Base-by-base conservation (phyloP, 2,329 filamentous ascomycete genomes). In the Calonectria naviculata region DNA sequence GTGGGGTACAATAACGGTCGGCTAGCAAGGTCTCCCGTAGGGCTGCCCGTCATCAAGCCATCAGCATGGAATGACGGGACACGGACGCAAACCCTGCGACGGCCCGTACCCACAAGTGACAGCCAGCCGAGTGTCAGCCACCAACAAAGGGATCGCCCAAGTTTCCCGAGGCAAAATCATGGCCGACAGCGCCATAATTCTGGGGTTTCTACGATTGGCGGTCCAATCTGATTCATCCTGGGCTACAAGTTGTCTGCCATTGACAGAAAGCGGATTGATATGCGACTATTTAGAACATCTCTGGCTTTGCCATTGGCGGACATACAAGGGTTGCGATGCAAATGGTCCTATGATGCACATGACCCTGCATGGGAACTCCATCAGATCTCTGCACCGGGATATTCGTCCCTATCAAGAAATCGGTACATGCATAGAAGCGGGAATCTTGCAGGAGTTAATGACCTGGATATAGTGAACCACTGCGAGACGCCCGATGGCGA, bases 81-180 rank as follows among this genome's bases (percentile, higher is more conserved):
- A 34, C 46, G 44, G n/a, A 34, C 10, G 34, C 34, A 10, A 62
- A 46, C 41, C 41, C 58, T 62, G 58, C 38, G 38, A 46, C 63
- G 38, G 58, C 38, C 60, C 60, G 58, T 58, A 64, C 47, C 66
- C 66, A 68, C 66, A 64, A 34, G 31, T 44, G 46, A 68, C 65
- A 62, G 61, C 66, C 65, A 62, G 61, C 66, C 47, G 47, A 63
- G 66, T 58, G 38, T 36, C 38, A 68, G 58, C 66, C 66, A 68
- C 66, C 9, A 21, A 54, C 34, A 58, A 17, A 36, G 47, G 52
- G n/a, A 28, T n/a, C 28, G 44, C 42, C 26, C 56, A 63, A 29
- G 31, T 54, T 68, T 31, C 8, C 17, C 19, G 8, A 31, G 41
- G 29, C 19, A 47, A n/a, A 63, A 63, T 24, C 47, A 26, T 5